A percentile compares a stretch with the other conserved stretches of the same genome.
phyloP scores from a whole-genome alignment of 139 green algal species.

The Tetradesmus lagerheimii region DNA sequence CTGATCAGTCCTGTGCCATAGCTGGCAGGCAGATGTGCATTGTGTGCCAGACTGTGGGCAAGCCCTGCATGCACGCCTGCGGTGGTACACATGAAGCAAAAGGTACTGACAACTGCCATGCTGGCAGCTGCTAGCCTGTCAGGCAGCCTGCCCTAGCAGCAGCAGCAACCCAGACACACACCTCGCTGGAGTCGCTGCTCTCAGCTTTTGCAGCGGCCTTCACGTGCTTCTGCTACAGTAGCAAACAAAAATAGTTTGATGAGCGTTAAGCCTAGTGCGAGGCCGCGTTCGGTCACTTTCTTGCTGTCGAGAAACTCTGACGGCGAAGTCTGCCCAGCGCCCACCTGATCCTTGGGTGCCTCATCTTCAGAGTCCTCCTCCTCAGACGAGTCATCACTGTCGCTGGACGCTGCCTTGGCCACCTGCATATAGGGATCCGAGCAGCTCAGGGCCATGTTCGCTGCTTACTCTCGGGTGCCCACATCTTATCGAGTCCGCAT shows the following conservation, averaged over 20 bases:
- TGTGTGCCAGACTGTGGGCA: neutral
- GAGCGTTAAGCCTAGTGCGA: neutral
- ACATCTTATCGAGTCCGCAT: neutral
- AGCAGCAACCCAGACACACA: neutral
- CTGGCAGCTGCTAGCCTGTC: neutral
- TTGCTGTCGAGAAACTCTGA: slow-evolving; percentile 5
- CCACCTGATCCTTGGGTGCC: slow-evolving; percentile 26
- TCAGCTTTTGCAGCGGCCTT: slow-evolving; percentile 23
- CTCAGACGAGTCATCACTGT: slow-evolving; percentile 33
- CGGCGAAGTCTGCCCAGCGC: slow-evolving; percentile 7
- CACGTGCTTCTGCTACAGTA: neutral
- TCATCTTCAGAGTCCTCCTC: slow-evolving; percentile 42
- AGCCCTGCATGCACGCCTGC: neutral
- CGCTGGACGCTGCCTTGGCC: slow-evolving; percentile 34
- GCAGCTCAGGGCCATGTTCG: neutral
- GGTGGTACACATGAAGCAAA: neutral
- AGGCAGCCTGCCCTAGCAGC: neutral
- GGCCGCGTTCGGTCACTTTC: neutral
- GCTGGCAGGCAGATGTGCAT: neutral
- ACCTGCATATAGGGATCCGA: neutral
- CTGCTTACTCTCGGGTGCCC: neutral
- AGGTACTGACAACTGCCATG: neutral
- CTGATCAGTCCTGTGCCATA: neutral
- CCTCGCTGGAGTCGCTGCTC: slow-evolving; percentile 39
- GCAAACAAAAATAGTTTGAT: neutral